A percentile compares a stretch with the other conserved stretches of the same genome.
These are phyloP conservation scores for Chaetothyriales sp. DNA, from an alignment of 2,329 filamentous ascomycete genomes.

Conservation along the genomic window DNA sequence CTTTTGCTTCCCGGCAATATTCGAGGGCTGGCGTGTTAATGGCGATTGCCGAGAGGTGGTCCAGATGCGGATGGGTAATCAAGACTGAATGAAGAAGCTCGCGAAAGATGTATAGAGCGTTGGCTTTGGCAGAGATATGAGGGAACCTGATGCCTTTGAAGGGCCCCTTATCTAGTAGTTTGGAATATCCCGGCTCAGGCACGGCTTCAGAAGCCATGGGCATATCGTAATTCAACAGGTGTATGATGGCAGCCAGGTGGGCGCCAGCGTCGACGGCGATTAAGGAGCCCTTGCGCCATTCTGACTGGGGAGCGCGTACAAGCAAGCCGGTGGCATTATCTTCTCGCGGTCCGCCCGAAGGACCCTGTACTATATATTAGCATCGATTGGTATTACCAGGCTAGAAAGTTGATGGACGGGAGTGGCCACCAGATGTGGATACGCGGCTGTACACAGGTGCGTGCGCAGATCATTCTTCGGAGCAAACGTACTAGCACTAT, in stretches of 20 bases:
- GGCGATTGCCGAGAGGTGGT: slow-evolving; percentile 82
- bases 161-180: slow-evolving; percentile 44
- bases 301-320: slow-evolving; percentile 63
- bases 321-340: slow-evolving; percentile 81
- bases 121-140: slow-evolving; percentile 53
- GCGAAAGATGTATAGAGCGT: slow-evolving; percentile 66
- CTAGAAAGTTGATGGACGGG: background rate
- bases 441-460: background rate
- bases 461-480: background rate
- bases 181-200: slow-evolving; percentile 18
- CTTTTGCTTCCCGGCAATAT: slow-evolving; percentile 63
- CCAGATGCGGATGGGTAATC: slow-evolving; percentile 93
- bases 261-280: slow-evolving; percentile 91
- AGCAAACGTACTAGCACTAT: slow-evolving; percentile 49
- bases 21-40: slow-evolving; percentile 84
- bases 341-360: slow-evolving; percentile 79
- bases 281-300: slow-evolving; percentile 70
- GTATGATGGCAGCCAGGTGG: slow-evolving; percentile 72
- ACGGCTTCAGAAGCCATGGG: slow-evolving; percentile 18
- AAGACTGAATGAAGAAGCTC: slow-evolving; percentile 75
- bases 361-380: slow-evolving; percentile 46
- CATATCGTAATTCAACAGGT: slow-evolving; percentile 53
- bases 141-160: slow-evolving; percentile 68
- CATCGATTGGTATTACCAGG: background rate
- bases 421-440: background rate